Evolutionary conservation across 139 green algal genomes (phyloP).

Genomic region (Tetradesmus obliquus): DNA sequence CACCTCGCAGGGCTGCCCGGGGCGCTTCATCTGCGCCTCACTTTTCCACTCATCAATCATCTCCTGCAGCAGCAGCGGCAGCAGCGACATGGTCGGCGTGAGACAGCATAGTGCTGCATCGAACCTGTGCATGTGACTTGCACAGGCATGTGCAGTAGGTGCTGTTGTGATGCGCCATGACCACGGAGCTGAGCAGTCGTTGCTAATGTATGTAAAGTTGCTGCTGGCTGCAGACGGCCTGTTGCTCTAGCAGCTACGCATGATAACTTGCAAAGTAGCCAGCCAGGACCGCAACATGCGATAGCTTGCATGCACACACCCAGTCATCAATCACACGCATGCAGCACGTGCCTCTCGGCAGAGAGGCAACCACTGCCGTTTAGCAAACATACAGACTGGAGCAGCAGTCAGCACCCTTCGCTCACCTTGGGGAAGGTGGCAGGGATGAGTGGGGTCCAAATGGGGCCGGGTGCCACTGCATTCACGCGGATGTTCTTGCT

Average conservation of each 20-base stretch:
- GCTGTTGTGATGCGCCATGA: no score
- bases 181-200: no score
- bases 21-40: constrained; percentile 54
- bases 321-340: no score
- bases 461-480: constrained; percentile 78
- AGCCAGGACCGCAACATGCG: no score
- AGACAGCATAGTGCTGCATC: neutral
- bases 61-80: constrained; percentile 24
- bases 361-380: no score
- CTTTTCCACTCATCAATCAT: constrained; percentile 43
- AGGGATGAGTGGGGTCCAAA: constrained; percentile 82
- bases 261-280: no score
- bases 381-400: neutral
- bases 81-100: neutral
- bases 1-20: constrained; percentile 66
- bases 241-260: no score
- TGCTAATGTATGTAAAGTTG: no score
- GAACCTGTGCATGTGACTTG: neutral
- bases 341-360: no score
- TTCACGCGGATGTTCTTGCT: constrained; percentile 81
- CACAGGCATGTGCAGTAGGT: neutral
- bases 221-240: no score
- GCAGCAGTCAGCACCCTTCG: neutral
- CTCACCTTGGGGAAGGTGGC: constrained; percentile 56
- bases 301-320: no score